Base-by-base conservation (phyloP, 2,329 filamentous ascomycete species). In the Colletotrichum gigasporum region DNA sequence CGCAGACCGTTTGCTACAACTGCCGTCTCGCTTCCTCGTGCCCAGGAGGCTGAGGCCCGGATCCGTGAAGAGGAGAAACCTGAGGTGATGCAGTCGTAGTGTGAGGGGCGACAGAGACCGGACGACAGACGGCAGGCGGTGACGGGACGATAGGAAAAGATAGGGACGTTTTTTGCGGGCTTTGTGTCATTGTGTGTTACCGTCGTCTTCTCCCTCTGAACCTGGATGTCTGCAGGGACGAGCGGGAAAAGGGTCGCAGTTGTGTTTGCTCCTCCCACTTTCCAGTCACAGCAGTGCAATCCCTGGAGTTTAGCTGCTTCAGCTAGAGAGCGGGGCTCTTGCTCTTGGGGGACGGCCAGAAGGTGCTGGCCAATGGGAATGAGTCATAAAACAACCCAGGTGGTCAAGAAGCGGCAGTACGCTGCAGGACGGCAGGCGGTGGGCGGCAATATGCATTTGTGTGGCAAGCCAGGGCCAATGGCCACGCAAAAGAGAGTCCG, bases 241-340 rank as follows among this genome's bases (percentile, higher is more conserved):
- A n/a, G 41, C 22, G 26, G 5, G 32, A 22, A 42, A 22, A 30
- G 22, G 35, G 55, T 34, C 48, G 30, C 39, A 53, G 55, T 18
- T 30, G 24, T 53, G 26, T 58, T 58, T 59, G 45, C 56, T 59
- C 55, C 45, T 34, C 56, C 45, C 35, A 53, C 57, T 55, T 61
- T 39, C 32, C 50, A 34, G 39, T 42, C 4, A 32, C 28, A 37
- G 42, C 24, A 47, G 14, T 20, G 42, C 42, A 47, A 16, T 20
- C 42, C 18, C 22, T 44, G 20, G 41, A 11, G 11, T 41, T 47
- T 7, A 20, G 20, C 54, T 18, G n/a, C n/a, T 20, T 14, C 48
- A 48, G 42, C 47, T 58, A 18, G 8, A 8, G 20, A 35, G 41
- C 20, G 55, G 37, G 9, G 10, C 16, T 8, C 10, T n/a, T n/a